A percentile compares a stretch with the other conserved stretches of the same genome.
These are phyloP conservation scores for Aspergillus tubingensis DNA, from an alignment of 2,329 filamentous ascomycete genomes.

Conservation along the genomic window DNA sequence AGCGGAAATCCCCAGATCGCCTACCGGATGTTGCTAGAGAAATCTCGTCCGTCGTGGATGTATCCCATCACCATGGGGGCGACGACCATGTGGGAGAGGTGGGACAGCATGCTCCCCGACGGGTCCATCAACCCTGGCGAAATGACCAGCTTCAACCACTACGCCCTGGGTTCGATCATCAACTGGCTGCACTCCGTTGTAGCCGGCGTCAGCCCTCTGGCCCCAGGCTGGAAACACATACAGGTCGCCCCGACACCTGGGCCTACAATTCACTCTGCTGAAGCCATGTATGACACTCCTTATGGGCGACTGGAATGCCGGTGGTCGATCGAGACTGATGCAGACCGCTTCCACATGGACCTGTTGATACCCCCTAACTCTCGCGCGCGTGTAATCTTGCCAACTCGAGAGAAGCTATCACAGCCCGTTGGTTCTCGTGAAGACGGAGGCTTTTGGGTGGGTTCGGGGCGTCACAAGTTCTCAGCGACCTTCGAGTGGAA, in stretches of 20 bases:
- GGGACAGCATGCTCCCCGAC: conserved; percentile 45
- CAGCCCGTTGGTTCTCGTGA: too few relatives aligned
- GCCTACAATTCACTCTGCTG: too few relatives aligned
- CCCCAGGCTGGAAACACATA: conserved; percentile 35
- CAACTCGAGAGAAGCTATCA: too few relatives aligned
- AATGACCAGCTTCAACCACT: conserved; percentile 50
- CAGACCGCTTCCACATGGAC: too few relatives aligned
- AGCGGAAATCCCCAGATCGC: conserved; percentile 25
- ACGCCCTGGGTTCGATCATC: conserved; percentile 43
- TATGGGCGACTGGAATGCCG: too few relatives aligned
- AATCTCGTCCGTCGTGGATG: conserved; percentile 39
- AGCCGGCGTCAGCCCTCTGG: conserved; percentile 25
- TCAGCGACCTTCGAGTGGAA: too few relatives aligned
- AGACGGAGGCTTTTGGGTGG: too few relatives aligned
- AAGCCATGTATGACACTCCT: too few relatives aligned
- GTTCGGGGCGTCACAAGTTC: too few relatives aligned
- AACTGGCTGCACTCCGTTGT: conserved; percentile 42
- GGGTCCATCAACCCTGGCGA: conserved; percentile 42
- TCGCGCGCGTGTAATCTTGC: too few relatives aligned
- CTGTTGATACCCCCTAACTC: too few relatives aligned
- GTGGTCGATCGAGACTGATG: too few relatives aligned
- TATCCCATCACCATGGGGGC: conserved; percentile 45
- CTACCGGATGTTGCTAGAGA: conserved; percentile 46
- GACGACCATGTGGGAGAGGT: conserved; percentile 49
- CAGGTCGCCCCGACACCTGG: conserved; percentile 34